Conservation (phyloP, 2,329 filamentous ascomycete species). For the Chrysosphaeria jannelii region DNA sequence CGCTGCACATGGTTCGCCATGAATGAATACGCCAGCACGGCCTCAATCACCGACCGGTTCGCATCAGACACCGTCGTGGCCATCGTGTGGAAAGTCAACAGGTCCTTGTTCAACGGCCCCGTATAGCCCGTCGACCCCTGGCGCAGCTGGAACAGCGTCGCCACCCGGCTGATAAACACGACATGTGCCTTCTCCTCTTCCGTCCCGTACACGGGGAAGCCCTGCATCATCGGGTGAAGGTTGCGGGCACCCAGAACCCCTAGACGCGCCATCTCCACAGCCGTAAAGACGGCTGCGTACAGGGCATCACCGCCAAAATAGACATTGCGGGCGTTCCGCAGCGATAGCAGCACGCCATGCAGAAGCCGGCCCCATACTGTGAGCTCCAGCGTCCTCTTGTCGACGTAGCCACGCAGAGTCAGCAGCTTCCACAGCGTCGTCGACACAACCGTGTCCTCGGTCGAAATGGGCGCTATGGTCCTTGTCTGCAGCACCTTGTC, state of each 20-base stretch:
- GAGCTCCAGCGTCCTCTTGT: conserved; percentile 39
- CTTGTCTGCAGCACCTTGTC: conserved; percentile 22
- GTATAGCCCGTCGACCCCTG: conserved; percentile 79
- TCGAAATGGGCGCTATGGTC: conserved; percentile 21
- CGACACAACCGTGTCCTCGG: conserved; percentile 31
- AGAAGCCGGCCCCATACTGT: conserved; percentile 65
- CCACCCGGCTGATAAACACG: conserved; percentile 60
- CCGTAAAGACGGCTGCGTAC: conserved; percentile 54
- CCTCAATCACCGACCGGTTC: conserved; percentile 60
- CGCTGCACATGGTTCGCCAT: conserved; percentile 52
- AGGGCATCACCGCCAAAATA: conserved; percentile 17
- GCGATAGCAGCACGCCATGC: conserved; percentile 30
- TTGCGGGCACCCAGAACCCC: conserved; percentile 46
- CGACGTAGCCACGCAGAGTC: conserved; percentile 62
- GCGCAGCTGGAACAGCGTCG: conserved; percentile 51
- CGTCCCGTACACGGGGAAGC: conserved; percentile 21
- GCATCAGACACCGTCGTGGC: conserved; percentile 50
- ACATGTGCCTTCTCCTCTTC: conserved; percentile 52
- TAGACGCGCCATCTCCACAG: conserved; percentile 58
- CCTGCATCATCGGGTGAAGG: conserved; percentile 21
- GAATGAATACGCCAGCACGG: conserved; percentile 51
- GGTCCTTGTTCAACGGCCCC: conserved; percentile 68
- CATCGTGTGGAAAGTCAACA: conserved; percentile 64
- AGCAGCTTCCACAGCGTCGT: conserved; percentile 73
- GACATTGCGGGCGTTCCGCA: conserved; percentile 20